phyloP scores from a whole-genome alignment of 495 filamentous ascomycete genomes.

The Pseudomonodictys pantanalensis region DNA sequence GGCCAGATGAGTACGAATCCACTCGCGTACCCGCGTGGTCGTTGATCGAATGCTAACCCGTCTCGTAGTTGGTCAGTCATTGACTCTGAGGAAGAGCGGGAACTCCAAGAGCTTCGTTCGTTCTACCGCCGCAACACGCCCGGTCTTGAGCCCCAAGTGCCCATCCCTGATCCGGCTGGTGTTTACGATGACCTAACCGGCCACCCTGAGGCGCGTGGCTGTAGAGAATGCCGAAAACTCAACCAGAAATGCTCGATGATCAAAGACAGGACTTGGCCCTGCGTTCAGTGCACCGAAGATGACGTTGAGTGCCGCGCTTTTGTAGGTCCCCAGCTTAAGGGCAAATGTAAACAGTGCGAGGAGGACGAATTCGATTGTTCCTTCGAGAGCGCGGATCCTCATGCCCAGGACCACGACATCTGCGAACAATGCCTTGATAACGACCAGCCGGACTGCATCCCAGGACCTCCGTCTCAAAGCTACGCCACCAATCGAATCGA shows the following conservation, averaged over 20 bases:
- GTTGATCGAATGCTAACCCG: too few relatives aligned
- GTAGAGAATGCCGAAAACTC: slow-evolving; percentile 5
- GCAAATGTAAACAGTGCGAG: slow-evolving; percentile 10
- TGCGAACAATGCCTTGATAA: slow-evolving; percentile 20
- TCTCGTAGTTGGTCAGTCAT: slow-evolving; percentile 10
- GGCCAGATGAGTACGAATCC: slow-evolving; percentile 10
- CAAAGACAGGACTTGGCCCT: slow-evolving; percentile 11
- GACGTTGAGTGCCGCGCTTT: slow-evolving; percentile 10
- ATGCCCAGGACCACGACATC: not conserved
- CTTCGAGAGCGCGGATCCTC: not conserved
- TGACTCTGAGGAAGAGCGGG: slow-evolving; percentile 14
- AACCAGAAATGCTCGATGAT: slow-evolving; percentile 6
- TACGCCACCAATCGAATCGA: slow-evolving; percentile 4
- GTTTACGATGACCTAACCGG: slow-evolving; percentile 15
- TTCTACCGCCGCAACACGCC: not conserved
- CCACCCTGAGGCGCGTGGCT: slow-evolving; percentile 15
- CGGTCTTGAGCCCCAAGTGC: not conserved
- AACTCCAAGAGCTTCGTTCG: not conserved
- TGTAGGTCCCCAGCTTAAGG: slow-evolving; percentile 4
- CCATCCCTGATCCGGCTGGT: slow-evolving; percentile 18
- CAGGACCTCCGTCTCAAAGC: not conserved
- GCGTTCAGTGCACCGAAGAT: slow-evolving; percentile 11
- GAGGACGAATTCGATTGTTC: not conserved
- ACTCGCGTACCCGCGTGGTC: too few relatives aligned
- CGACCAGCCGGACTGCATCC: not conserved